Conservation (phyloP, 148 eudicot species). For the Oxyria digyna region DNA sequence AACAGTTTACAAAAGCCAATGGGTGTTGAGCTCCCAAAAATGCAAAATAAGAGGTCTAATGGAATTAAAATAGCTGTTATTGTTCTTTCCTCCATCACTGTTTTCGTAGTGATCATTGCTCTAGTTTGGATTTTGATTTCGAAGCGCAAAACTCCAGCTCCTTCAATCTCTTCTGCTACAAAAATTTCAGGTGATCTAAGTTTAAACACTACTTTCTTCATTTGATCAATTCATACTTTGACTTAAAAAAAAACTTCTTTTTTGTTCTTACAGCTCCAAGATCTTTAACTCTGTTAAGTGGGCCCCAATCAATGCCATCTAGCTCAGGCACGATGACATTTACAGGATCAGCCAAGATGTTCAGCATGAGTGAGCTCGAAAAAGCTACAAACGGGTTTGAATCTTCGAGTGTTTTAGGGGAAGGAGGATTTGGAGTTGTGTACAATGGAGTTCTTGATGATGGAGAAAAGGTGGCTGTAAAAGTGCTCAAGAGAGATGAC, state of each 20-base stretch:
- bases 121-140: conserved; percentile 39
- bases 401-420: conserved; percentile 54
- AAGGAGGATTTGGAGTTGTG: conserved; percentile 97
- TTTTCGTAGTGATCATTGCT: conserved; percentile 40
- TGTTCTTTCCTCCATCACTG: conserved; percentile 55
- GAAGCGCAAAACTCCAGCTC: conserved; percentile 28
- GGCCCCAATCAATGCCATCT: conserved; percentile 25
- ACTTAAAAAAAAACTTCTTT: too few relatives aligned
- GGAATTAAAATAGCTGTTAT: conserved; percentile 35
- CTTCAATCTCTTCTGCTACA: conserved; percentile 25
- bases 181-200: conserved; percentile 45
- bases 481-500: conserved; percentile 77
- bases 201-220: background rate
- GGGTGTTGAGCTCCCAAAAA: conserved; percentile 53
- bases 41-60: conserved; percentile 23
- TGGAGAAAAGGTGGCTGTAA: conserved; percentile 75
- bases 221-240: too few relatives aligned
- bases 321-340: conserved; percentile 42
- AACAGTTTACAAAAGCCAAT: conserved; percentile 51
- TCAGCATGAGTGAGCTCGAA: conserved; percentile 51
- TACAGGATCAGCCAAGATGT: conserved; percentile 64
- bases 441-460: conserved; percentile 63
- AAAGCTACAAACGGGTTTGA: conserved; percentile 64
- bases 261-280: conserved; percentile 29
- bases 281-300: conserved; percentile 37